phyloP scores from a whole-genome alignment of 768 basidiomycete genomes.

The Auricularia sp. region DNA sequence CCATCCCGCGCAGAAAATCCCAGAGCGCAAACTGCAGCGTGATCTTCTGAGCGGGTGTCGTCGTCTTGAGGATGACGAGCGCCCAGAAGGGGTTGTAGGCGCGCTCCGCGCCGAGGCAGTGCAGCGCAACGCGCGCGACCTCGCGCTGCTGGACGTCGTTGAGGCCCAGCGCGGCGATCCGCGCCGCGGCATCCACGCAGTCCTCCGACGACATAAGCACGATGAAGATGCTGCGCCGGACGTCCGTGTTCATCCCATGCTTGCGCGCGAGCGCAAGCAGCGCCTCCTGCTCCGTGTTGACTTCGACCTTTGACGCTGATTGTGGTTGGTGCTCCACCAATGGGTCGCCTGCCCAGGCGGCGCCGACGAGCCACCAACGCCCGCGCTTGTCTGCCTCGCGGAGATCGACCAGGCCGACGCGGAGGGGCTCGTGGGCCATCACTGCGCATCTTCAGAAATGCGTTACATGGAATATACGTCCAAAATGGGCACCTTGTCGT shows the following conservation, averaged over 20 bases:
- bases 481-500: slow-evolving; percentile 45
- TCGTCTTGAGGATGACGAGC: slow-evolving; percentile 9
- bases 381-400: slow-evolving; percentile 76
- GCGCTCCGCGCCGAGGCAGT: slow-evolving; percentile 82
- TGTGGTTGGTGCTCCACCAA: slow-evolving; percentile 58
- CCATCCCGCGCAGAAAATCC: slow-evolving; percentile 92
- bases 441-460: slow-evolving; percentile 35
- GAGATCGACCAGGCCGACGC: slow-evolving; percentile 78
- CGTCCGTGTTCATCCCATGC: slow-evolving; percentile 99
- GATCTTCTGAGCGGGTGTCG: slow-evolving; percentile 77
- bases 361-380: slow-evolving; percentile 98
- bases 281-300: slow-evolving; percentile 26
- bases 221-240: slow-evolving; percentile 82
- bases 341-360: slow-evolving; percentile 91
- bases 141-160: slow-evolving; percentile 90
- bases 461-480: neutral
- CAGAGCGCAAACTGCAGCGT: slow-evolving; percentile 92
- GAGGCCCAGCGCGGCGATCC: slow-evolving; percentile 73
- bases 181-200: slow-evolving; percentile 89
- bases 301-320: slow-evolving; percentile 18
- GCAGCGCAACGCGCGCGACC: slow-evolving; percentile 83
- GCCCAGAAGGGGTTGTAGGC: neutral
- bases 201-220: slow-evolving; percentile 84
- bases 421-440: slow-evolving; percentile 73
- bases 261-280: slow-evolving; percentile 76